These are phyloP conservation scores for Hypomyces rosellus DNA, from an alignment of 2,329 filamentous ascomycete species.

Conservation along the genomic window DNA sequence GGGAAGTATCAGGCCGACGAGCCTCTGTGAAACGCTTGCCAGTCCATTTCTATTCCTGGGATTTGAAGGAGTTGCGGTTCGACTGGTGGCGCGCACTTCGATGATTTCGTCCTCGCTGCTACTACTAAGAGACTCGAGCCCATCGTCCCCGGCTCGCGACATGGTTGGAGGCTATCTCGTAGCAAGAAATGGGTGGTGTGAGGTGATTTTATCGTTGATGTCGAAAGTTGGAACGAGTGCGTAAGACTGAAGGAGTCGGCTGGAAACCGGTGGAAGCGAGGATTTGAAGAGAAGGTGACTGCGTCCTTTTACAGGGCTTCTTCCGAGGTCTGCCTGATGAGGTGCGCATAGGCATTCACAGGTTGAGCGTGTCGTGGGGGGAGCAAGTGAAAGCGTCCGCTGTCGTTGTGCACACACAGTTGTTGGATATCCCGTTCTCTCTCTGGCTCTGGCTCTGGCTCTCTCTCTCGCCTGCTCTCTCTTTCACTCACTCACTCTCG, in stretches of 20 bases:
- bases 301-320: neutral
- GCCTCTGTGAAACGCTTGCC: slow-evolving; percentile 5
- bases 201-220: too few species aligned
- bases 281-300: neutral
- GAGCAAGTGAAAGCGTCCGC: too few species aligned
- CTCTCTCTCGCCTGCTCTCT: neutral
- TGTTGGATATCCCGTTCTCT: too few species aligned
- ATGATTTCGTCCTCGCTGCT: slow-evolving; percentile 28
- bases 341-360: neutral
- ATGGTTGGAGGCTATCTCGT: slow-evolving; percentile 6
- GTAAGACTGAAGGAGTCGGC: neutral
- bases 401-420: too few species aligned
- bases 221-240: too few species aligned
- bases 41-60: slow-evolving; percentile 3
- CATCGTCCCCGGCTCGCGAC: slow-evolving; percentile 12
- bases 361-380: neutral
- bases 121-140: slow-evolving; percentile 3
- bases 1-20: neutral
- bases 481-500: neutral
- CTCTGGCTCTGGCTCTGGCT: too few species aligned
- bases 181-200: too few species aligned
- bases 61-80: slow-evolving; percentile 1
- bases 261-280: neutral
- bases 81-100: slow-evolving; percentile 23
- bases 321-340: neutral